Base-by-base conservation (phyloP, 2,329 filamentous ascomycete species). In the Penicillium vulpinum region DNA sequence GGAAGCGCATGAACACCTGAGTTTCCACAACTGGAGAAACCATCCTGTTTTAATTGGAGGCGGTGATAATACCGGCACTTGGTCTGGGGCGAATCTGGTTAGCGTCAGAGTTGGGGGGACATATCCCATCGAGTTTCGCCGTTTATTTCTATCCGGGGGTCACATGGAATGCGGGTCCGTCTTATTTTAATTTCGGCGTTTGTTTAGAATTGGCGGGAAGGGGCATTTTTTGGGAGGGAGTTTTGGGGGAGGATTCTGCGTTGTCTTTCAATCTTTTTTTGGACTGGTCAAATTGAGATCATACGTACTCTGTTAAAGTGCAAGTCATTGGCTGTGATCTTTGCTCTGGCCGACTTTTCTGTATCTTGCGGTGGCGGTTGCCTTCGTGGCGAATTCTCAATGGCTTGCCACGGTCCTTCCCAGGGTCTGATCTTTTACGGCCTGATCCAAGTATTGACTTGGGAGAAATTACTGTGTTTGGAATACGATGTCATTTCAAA, bases 1-100 rank as follows among this genome's bases (percentile, higher is more conserved):
- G 62, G 41, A 67, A 67, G 62, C 63, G 64, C 54, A 56, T 59
- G 52, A 59, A 53, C 50, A 28, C 50, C 26, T 62, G 44, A 65
- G 29, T 11, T 26, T 28, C 39, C 8, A 16, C 9, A 7, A 24
- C 18, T 26, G 11, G 24, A 43, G 16, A 3, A 10, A 43, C n/a
- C 4, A 16, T 38, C 0, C n/a, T n/a, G n/a, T n/a, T n/a, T 28
- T 11, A 18, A n/a, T 29, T 28, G 48, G 10, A 10, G 22, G 15
- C 15, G 26, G 6, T 24, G 22, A 11, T 36, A 2, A 13, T 8
- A 11, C 15, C n/a, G 10, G 13, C 7, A n/a, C n/a, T 2, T 15
- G 24, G 18, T 22, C 33, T 15, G 13, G 13, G 3, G 33, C 22
- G 11, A 18, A 15, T 40, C 5, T 29, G 47, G 22, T 13, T 38